Percentiles rank a stretch among this genome's conserved stretches.
Conservation (phyloP, 345 rosid genomes). For the Gossypium turneri region DNA sequence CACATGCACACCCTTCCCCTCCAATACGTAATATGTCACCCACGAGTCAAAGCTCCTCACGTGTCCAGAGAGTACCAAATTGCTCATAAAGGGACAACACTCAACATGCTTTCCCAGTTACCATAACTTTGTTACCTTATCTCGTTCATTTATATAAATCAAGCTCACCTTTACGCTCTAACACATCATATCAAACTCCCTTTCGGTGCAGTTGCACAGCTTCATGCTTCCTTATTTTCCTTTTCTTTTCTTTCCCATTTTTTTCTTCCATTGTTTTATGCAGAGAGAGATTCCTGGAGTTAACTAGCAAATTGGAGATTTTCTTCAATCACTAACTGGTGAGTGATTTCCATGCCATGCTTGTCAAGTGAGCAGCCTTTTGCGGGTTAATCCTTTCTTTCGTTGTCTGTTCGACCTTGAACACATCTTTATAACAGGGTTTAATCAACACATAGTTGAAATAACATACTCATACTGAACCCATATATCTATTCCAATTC, state of each 20-base stretch:
- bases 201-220: not conserved
- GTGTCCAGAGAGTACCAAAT: not conserved
- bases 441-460: not conserved
- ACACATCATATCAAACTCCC: not conserved
- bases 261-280: not conserved
- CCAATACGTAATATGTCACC: slow-evolving; percentile 17
- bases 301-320: not conserved
- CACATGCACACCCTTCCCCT: slow-evolving; percentile 18
- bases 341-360: slow-evolving; percentile 27
- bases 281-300: not conserved
- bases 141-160: slow-evolving; percentile 1
- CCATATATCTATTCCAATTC: no score
- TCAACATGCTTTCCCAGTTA: not conserved
- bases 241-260: not conserved
- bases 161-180: not conserved
- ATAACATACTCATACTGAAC: not conserved
- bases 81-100: not conserved
- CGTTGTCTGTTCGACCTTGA: slow-evolving; percentile 43
- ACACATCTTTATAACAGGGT: slow-evolving; percentile 1
- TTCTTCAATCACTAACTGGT: slow-evolving; percentile 12
- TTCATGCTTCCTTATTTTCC: not conserved
- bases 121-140: not conserved
- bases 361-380: slow-evolving; percentile 29
- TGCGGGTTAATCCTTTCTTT: slow-evolving; percentile 24
- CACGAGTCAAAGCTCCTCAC: slow-evolving; percentile 26